phyloP scores from a whole-genome alignment of 805 yeast genomes.

The Starmera quercuum region DNA sequence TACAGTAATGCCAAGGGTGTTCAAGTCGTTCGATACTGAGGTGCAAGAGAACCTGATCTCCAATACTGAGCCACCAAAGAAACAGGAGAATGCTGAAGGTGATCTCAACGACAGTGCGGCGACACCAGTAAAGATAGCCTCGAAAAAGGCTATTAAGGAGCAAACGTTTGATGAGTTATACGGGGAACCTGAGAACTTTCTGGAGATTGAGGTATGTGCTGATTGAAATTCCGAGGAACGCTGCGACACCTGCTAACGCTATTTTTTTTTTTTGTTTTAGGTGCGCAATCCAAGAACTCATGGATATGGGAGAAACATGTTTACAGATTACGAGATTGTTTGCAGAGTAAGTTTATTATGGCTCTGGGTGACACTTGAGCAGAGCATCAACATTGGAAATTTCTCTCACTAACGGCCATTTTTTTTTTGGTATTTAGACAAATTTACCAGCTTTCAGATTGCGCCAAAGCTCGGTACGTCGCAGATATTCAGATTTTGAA shows the following conservation, averaged over 20 bases:
- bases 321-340: constrained; percentile 85
- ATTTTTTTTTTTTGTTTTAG: constrained; percentile 14
- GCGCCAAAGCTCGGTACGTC: constrained; percentile 58
- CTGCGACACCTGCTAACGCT: neutral
- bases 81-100: neutral
- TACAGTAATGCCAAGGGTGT: constrained; percentile 8
- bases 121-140: constrained; percentile 16
- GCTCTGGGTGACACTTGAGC: too few species aligned
- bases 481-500: constrained; percentile 89
- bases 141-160: constrained; percentile 29
- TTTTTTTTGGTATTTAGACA: too few species aligned
- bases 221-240: neutral
- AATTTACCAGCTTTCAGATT: constrained; percentile 82
- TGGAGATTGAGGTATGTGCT: constrained; percentile 79
- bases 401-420: too few species aligned
- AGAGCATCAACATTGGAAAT: too few species aligned
- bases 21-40: constrained; percentile 22
- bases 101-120: constrained; percentile 10
- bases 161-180: constrained; percentile 78
- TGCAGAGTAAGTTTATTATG: constrained; percentile 42
- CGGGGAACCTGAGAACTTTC: constrained; percentile 90
- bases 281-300: constrained; percentile 72
- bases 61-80: neutral
- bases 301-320: constrained; percentile 58
- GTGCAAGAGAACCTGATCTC: constrained; percentile 13